phyloP scores from a whole-genome alignment of 495 filamentous ascomycete genomes.

The Choiromyces venosus region DNA sequence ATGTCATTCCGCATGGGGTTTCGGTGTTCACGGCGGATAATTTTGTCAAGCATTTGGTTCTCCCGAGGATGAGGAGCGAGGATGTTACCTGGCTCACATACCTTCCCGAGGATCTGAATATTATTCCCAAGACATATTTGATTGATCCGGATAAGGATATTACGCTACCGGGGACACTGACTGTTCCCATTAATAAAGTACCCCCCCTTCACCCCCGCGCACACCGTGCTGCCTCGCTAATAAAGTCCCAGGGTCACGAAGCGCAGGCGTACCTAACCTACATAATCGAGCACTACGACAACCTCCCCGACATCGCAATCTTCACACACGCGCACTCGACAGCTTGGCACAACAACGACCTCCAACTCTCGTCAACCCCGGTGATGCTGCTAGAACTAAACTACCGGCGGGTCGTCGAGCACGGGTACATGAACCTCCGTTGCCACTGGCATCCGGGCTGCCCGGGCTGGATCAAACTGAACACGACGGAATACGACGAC shows the following conservation, averaged over 20 bases:
- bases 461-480: slow-evolving; percentile 56
- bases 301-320: slow-evolving; percentile 46
- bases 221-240: no score
- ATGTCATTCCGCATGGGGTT: slow-evolving; percentile 28
- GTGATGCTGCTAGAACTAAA: slow-evolving; percentile 40
- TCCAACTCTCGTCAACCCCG: slow-evolving; percentile 35
- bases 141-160: slow-evolving; percentile 18
- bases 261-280: slow-evolving; percentile 60
- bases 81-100: slow-evolving; percentile 53
- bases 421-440: slow-evolving; percentile 63
- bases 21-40: slow-evolving; percentile 34
- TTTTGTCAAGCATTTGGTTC: slow-evolving; percentile 55
- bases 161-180: slow-evolving; percentile 17
- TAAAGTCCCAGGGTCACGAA: slow-evolving; percentile 50
- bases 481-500: slow-evolving; percentile 36
- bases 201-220: no score
- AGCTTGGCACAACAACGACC: slow-evolving; percentile 53
- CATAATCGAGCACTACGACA: slow-evolving; percentile 49
- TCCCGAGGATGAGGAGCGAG: slow-evolving; percentile 52
- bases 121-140: slow-evolving; percentile 30
- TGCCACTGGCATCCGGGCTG: slow-evolving; percentile 60
- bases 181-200: slow-evolving; percentile 35
- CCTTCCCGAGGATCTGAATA: slow-evolving; percentile 24
- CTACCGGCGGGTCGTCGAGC: slow-evolving; percentile 32
- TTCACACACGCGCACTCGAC: slow-evolving; percentile 49